Percentiles rank a stretch among this genome's conserved stretches.
These are phyloP conservation scores for Candida takata DNA, from an alignment of 805 yeast species.

Conservation along the genomic window DNA sequence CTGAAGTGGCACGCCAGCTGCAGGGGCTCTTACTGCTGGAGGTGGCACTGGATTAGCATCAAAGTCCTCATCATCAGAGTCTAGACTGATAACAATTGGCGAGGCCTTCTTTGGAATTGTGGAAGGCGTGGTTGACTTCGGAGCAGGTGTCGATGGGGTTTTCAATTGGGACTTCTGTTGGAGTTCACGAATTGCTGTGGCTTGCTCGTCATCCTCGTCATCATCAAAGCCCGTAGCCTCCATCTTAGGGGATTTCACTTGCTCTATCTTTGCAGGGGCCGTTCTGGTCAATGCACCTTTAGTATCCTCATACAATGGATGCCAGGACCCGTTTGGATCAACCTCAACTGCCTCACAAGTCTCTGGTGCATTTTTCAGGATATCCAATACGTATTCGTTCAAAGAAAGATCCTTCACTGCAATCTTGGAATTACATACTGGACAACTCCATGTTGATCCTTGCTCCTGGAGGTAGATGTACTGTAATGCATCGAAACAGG, in stretches of 20 bases:
- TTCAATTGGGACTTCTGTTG: too few relatives aligned
- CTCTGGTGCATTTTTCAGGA: conserved; percentile 45
- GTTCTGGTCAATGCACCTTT: conserved; percentile 10
- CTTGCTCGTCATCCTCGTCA: background rate
- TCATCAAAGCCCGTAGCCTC: background rate
- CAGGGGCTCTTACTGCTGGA: too few relatives aligned
- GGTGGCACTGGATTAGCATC: conserved; percentile 1
- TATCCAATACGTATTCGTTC: conserved; percentile 65
- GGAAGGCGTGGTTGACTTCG: background rate
- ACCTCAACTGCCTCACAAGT: conserved; percentile 63
- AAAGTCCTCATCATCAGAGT: conserved; percentile 15
- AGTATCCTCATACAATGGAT: conserved; percentile 26
- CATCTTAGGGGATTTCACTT: too few relatives aligned
- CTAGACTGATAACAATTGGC: conserved; percentile 14
- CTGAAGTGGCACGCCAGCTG: background rate
- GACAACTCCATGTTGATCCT: conserved; percentile 84
- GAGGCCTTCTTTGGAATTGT: background rate
- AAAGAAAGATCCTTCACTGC: conserved; percentile 54
- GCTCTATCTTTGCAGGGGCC: too few relatives aligned
- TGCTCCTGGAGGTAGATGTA: conserved; percentile 71
- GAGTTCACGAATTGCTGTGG: too few relatives aligned
- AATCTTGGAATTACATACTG: conserved; percentile 58
- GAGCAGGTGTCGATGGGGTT: background rate
- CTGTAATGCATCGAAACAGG: conserved; percentile 79
- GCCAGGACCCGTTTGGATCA: conserved; percentile 72